These are phyloP conservation scores for Glutinoglossum americanum DNA, from an alignment of 495 filamentous ascomycete genomes.

Conservation along the genomic window DNA sequence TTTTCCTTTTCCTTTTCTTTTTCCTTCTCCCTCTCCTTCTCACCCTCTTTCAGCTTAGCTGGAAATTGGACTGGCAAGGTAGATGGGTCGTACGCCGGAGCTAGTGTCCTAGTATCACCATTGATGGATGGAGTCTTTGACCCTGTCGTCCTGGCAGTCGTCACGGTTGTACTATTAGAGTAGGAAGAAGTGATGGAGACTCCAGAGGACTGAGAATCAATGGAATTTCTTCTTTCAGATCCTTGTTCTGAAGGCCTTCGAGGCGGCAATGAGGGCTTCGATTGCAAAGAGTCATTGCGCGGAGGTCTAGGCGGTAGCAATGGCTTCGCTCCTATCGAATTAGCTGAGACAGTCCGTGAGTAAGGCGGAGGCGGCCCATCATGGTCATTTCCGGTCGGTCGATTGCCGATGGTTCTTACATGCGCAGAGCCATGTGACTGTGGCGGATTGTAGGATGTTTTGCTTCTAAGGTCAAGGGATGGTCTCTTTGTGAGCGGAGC, in stretches of 20 bases:
- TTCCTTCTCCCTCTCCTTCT: not conserved
- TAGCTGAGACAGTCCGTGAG: constrained; percentile 1
- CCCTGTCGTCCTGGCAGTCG: not conserved
- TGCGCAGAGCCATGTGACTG: constrained; percentile 17
- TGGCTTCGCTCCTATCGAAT: constrained; percentile 11
- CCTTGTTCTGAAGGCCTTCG: constrained; percentile 21
- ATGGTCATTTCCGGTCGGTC: constrained; percentile 17
- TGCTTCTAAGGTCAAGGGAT: constrained; percentile 16
- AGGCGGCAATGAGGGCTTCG: constrained; percentile 22
- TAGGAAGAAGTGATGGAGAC: constrained; percentile 9
- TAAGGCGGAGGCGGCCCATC: constrained; percentile 10
- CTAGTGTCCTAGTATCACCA: not conserved
- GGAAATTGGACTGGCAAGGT: not conserved
- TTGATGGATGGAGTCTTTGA: not conserved
- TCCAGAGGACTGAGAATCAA: constrained; percentile 15
- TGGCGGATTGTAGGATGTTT: constrained; percentile 27
- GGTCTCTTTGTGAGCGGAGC: constrained; percentile 8
- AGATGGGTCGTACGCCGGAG: not conserved
- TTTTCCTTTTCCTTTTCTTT: too few species aligned
- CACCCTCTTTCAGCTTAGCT: not conserved
- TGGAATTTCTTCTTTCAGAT: constrained; percentile 16
- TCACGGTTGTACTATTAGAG: constrained; percentile 2
- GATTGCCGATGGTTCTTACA: constrained; percentile 22
- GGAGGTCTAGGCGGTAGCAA: constrained; percentile 22
- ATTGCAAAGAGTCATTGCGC: constrained; percentile 22